These are phyloP conservation scores for Nissolia schottii DNA, from an alignment of 306 rosid species.

Conservation along the genomic window DNA sequence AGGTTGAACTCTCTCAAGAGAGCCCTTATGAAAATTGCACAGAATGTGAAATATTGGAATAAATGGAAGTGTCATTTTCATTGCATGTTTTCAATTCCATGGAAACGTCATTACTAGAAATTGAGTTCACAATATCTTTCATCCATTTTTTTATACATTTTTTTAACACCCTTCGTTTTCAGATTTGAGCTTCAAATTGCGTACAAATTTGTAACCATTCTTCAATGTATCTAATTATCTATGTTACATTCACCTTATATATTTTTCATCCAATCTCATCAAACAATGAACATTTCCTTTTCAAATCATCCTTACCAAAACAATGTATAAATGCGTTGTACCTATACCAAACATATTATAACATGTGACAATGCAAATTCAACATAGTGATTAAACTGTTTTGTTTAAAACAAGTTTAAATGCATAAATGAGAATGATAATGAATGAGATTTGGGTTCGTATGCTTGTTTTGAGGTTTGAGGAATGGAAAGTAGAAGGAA, in stretches of 20 bases:
- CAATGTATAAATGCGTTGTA: neutral
- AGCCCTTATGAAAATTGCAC: neutral
- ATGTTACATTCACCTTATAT: neutral
- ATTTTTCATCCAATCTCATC: neutral
- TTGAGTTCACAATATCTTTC: neutral
- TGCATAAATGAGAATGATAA: too few relatives aligned
- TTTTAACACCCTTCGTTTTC: too few relatives aligned
- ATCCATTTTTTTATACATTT: too few relatives aligned
- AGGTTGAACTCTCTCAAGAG: neutral
- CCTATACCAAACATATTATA: neutral
- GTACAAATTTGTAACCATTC: neutral
- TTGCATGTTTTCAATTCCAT: slow-evolving; percentile 9
- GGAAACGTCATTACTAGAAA: neutral
- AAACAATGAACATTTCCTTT: neutral
- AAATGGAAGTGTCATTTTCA: neutral
- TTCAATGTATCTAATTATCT: neutral
- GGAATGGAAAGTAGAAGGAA: too few relatives aligned
- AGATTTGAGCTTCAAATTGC: neutral
- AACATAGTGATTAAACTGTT: too few relatives aligned
- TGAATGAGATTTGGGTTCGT: too few relatives aligned
- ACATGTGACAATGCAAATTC: neutral
- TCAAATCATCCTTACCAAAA: neutral
- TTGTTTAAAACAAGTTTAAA: too few relatives aligned
- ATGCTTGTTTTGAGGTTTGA: too few relatives aligned
- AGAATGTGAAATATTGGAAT: neutral